Percentiles rank a stretch among this genome's conserved stretches.
Conservation (phyloP, 78 protist species). For the Dictyostelium citrinum region DNA sequence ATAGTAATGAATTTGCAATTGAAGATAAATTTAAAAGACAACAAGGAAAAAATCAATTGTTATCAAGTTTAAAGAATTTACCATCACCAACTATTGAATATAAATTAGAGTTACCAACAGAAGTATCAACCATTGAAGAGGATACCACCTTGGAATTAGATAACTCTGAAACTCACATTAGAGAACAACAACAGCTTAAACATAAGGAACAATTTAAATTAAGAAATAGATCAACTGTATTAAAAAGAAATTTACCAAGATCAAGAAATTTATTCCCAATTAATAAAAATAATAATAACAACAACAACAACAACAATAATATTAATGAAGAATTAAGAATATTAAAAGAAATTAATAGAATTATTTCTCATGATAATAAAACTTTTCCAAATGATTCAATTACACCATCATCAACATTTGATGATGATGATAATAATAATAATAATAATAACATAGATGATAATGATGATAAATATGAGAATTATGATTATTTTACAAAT, state of each 20-base stretch:
- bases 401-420: background rate
- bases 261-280: background rate
- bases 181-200: constrained; percentile 46
- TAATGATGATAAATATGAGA: background rate
- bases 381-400: constrained; percentile 17
- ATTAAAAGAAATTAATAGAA: constrained; percentile 25
- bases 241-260: constrained; percentile 52
- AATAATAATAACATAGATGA: background rate
- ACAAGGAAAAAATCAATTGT: background rate
- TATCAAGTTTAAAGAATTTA: constrained; percentile 23
- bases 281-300: background rate
- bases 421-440: background rate
- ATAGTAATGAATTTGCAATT: background rate
- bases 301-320: background rate
- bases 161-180: constrained; percentile 41
- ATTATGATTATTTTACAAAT: constrained; percentile 33
- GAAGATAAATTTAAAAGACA: constrained; percentile 2
- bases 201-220: constrained; percentile 65
- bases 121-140: background rate
- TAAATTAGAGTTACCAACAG: constrained; percentile 25
- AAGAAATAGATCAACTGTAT: constrained; percentile 17
- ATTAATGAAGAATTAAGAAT: constrained; percentile 13
- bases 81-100: constrained; percentile 44
- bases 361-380: constrained; percentile 42
- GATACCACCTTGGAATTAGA: constrained; percentile 5